Percentiles rank a stretch among this genome's conserved stretches.
Evolutionary conservation across 345 rosid genomes (phyloP).

Genomic region (Firmiana major): DNA sequence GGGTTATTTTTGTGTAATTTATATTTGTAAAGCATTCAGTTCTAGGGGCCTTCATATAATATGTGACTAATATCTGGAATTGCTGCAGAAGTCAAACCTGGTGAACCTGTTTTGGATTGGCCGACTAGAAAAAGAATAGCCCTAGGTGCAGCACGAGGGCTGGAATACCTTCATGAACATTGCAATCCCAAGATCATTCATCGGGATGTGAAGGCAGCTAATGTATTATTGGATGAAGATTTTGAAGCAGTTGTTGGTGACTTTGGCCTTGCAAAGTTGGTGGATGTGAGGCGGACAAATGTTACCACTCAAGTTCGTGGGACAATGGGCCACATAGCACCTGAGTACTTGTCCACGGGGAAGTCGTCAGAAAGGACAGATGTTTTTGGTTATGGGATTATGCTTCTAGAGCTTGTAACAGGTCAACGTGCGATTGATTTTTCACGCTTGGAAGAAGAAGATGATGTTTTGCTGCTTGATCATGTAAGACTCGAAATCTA

Average conservation of each 20-base stretch:
- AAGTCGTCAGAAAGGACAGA: conserved; percentile 95
- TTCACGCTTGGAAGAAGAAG: conserved; percentile 95
- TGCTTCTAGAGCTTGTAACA: conserved; percentile 98
- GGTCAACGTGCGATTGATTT: conserved; percentile 97
- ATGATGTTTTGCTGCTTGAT: conserved; percentile 88
- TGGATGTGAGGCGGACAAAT: conserved; percentile 79
- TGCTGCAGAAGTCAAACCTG: conserved; percentile 72
- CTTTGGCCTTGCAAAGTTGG: conserved; percentile 92
- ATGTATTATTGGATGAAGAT: conserved; percentile 85
- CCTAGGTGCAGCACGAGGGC: conserved; percentile 90
- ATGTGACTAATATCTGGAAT: conserved; percentile 7
- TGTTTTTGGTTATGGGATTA: conserved; percentile 93
- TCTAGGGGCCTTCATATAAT: not conserved
- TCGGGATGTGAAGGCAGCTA: conserved; percentile 98
- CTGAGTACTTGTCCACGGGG: conserved; percentile 93
- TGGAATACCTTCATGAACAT: conserved; percentile 94
- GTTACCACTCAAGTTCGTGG: conserved; percentile 99
- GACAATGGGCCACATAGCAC: conserved; percentile 99
- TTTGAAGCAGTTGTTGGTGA: conserved; percentile 98
- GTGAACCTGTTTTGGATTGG: conserved; percentile 81
- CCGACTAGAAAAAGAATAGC: conserved; percentile 77
- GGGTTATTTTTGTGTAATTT: not conserved
- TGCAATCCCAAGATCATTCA: conserved; percentile 98
- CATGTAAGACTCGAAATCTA: conserved; percentile 48
- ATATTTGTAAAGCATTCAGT: not conserved